Base-by-base conservation (phyloP, 805 yeast species). In the Spencermartinsiella europaea region DNA sequence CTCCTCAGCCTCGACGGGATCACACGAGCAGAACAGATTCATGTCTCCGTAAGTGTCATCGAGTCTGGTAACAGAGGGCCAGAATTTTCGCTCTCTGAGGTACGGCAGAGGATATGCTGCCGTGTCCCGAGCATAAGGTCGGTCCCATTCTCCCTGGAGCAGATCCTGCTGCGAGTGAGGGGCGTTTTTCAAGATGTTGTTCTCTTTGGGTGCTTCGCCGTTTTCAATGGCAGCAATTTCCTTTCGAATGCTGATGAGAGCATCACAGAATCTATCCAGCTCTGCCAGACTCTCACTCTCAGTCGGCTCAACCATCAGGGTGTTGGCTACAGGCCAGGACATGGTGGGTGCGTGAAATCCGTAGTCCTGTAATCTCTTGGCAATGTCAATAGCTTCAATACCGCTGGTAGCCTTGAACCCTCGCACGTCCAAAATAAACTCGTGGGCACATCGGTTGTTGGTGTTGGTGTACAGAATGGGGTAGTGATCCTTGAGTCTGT, bases 301-400 rank as follows among this genome's bases (percentile, higher is more conserved):
- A 2, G 99, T 93, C 49, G 99, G 99, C 71, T 93, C 99, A 53
- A 93, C 80, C 99, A 93, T 93, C 58, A 93, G 75, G 1, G 99
- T 93, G 52, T 95, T 95, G 3, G 97, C 91, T 43, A 93, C 95
- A 7, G 99, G 99, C 86, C 93, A 93, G 2, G 98, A 93, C 86
- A 93, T 82, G 21, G 99, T 93, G 52, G 99, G 99, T 0, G 96
- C 96, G 68, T 93, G 99, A 80, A 93, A 93, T 0, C 98, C 96
- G 65, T 91, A 93, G 69, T 93, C 99, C 70, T 93, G 98, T 50
- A 93, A 75, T 67, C 99, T 80, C 73, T 93, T 93, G 47, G 99
- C 98, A 49, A 93, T 81, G 65, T 93, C 99, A 57, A 91, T 87
- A 17, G 97, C 97, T 69, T 93, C 97, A 45, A 91, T 74, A 19